Percentiles rank a stretch among this genome's conserved stretches.
These are phyloP conservation scores for Beta corolliflora DNA, from an alignment of 179 eudicot species.

Conservation along the genomic window DNA sequence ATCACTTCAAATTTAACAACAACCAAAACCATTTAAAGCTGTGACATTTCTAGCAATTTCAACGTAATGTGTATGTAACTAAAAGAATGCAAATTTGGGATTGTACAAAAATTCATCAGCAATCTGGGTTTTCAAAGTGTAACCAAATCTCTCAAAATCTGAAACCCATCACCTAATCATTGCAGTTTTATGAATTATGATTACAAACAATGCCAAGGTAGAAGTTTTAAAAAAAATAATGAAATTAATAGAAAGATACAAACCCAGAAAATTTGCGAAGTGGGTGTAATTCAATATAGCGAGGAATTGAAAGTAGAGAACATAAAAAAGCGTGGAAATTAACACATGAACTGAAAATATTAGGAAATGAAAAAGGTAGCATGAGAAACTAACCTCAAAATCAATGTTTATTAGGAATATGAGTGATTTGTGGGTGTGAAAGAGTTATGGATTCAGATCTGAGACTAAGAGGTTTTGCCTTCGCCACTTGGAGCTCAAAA, in stretches of 20 bases:
- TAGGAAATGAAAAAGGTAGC: no score
- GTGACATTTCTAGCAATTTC: not conserved
- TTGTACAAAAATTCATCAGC: not conserved
- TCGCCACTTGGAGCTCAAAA: not conserved
- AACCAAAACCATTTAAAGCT: not conserved
- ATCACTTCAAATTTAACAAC: not conserved
- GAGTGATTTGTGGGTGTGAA: not conserved
- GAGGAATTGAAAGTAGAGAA: not conserved
- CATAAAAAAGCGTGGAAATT: not conserved
- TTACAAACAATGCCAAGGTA: no score
- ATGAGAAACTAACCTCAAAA: no score
- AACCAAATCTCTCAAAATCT: not conserved
- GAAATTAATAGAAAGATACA: not conserved
- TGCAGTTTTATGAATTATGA: no score
- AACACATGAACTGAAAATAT: not conserved
- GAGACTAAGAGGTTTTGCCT: not conserved
- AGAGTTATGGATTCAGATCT: not conserved
- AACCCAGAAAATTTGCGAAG: not conserved
- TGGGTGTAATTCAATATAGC: not conserved
- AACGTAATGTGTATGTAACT: no score
- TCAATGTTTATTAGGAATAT: no score
- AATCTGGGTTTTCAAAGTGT: not conserved
- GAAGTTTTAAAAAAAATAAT: not conserved
- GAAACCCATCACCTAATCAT: not conserved
- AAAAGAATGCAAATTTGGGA: not conserved